Percentiles rank a stretch among this genome's conserved stretches.
Conservation (phyloP, 2,329 filamentous ascomycete species). For the Epichloe scottii region DNA sequence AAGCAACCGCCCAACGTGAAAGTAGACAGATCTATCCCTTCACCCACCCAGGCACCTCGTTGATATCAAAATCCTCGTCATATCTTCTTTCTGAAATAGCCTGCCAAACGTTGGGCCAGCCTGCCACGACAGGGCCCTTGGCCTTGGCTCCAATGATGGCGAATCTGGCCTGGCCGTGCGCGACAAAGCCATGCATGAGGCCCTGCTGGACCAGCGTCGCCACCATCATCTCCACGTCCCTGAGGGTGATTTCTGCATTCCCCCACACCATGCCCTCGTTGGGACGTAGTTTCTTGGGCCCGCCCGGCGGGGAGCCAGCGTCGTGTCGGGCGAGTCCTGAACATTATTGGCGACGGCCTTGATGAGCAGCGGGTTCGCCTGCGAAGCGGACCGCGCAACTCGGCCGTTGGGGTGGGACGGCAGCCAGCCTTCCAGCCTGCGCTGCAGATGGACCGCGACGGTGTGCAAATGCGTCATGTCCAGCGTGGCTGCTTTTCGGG, state of each 20-base stretch:
- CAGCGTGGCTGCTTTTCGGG: conserved; percentile 58
- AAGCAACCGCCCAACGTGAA: neutral
- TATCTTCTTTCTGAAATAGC: conserved; percentile 50
- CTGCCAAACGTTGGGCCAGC: conserved; percentile 65
- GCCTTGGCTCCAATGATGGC: conserved; percentile 69
- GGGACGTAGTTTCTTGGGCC: conserved; percentile 34
- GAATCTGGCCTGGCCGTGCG: conserved; percentile 63
- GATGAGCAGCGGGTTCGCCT: conserved; percentile 39
- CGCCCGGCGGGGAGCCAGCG: conserved; percentile 35
- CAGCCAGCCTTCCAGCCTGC: conserved; percentile 45
- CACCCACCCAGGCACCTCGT: conserved; percentile 66
- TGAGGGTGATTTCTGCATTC: conserved; percentile 46
- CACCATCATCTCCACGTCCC: conserved; percentile 66
- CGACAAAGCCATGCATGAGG: conserved; percentile 72
- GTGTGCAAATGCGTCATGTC: conserved; percentile 56
- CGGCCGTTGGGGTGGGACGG: conserved; percentile 21
- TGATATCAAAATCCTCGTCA: conserved; percentile 47
- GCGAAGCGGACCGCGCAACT: conserved; percentile 19
- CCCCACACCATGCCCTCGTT: conserved; percentile 52
- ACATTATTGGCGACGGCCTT: conserved; percentile 36
- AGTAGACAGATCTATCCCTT: conserved; percentile 20
- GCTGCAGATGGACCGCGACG: conserved; percentile 54
- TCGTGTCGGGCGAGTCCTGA: conserved; percentile 24
- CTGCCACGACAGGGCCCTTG: conserved; percentile 51
- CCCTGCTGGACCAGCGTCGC: conserved; percentile 69